These are phyloP conservation scores for Psilocybe azurescens DNA, from an alignment of 768 basidiomycete species.

Conservation along the genomic window DNA sequence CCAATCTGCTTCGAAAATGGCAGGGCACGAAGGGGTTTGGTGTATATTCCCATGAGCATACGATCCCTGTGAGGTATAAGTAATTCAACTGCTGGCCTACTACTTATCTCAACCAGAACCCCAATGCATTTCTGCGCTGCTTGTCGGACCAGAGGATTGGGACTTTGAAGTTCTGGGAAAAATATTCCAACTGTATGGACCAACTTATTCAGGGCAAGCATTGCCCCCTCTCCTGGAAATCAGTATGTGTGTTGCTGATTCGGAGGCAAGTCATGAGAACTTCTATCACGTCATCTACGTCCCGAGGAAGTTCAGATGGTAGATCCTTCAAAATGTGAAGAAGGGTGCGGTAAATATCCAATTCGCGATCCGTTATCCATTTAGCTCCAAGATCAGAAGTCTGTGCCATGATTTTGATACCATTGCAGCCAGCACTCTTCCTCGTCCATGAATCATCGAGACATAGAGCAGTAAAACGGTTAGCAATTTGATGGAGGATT, in stretches of 20 bases:
- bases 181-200: constrained; percentile 81
- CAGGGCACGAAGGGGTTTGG: constrained; percentile 94
- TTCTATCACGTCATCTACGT: constrained; percentile 78
- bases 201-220: constrained; percentile 57
- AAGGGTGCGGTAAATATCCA: constrained; percentile 89
- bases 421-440: constrained; percentile 89
- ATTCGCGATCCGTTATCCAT: constrained; percentile 87
- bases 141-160: constrained; percentile 84
- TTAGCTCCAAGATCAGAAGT: constrained; percentile 73
- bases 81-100: constrained; percentile 76
- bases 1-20: constrained; percentile 97
- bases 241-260: constrained; percentile 58
- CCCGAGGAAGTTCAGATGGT: constrained; percentile 84
- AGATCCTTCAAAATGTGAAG: constrained; percentile 94
- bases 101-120: constrained; percentile 75
- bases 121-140: constrained; percentile 84
- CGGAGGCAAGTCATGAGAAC: constrained; percentile 73
- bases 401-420: constrained; percentile 80
- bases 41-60: constrained; percentile 88
- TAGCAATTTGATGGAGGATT: constrained; percentile 82
- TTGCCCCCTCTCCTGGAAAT: constrained; percentile 49
- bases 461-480: constrained; percentile 84
- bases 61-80: constrained; percentile 85
- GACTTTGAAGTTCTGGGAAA: constrained; percentile 86
- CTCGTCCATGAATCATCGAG: constrained; percentile 90